Percentiles rank a stretch among this genome's conserved stretches.
Conservation (phyloP, 495 filamentous ascomycete species). For the Delitschia confertaspora region DNA sequence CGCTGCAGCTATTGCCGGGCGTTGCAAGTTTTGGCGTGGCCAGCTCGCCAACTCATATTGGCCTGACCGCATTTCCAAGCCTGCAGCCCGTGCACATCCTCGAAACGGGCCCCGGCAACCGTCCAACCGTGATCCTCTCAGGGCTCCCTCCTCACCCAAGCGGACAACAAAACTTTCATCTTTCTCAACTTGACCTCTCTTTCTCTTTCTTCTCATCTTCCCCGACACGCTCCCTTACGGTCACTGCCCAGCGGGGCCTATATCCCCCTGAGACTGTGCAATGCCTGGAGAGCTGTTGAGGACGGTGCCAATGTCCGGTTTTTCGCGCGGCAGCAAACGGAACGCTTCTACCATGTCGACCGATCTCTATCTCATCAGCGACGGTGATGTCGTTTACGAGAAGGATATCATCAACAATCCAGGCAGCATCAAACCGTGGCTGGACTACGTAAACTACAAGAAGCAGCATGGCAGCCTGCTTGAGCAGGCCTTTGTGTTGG, state of each 20-base stretch:
- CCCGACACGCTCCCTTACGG: constrained; percentile 10
- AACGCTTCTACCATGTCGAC: constrained; percentile 17
- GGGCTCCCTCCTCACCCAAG: too few relatives aligned
- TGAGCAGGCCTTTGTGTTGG: constrained; percentile 89
- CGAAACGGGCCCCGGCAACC: too few relatives aligned
- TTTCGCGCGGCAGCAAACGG: constrained; percentile 24
- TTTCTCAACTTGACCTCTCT: background rate
- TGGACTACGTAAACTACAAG: constrained; percentile 91
- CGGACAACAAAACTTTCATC: too few relatives aligned
- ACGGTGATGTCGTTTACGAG: constrained; percentile 89
- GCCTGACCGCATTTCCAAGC: too few relatives aligned
- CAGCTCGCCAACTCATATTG: too few relatives aligned
- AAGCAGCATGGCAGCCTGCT: constrained; percentile 73
- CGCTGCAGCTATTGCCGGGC: too few relatives aligned
- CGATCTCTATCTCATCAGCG: constrained; percentile 47
- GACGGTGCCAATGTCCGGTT: constrained; percentile 15
- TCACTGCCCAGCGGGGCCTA: constrained; percentile 12
- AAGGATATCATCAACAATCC: constrained; percentile 86
- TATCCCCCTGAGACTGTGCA: constrained; percentile 2
- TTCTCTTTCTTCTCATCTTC: background rate
- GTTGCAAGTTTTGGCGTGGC: too few relatives aligned
- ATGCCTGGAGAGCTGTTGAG: constrained; percentile 28
- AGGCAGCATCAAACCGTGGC: constrained; percentile 87
- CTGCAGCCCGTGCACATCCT: too few relatives aligned
- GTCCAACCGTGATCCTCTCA: too few relatives aligned